phyloP scores from a whole-genome alignment of 805 yeast species.

The Candida multigemmis region DNA sequence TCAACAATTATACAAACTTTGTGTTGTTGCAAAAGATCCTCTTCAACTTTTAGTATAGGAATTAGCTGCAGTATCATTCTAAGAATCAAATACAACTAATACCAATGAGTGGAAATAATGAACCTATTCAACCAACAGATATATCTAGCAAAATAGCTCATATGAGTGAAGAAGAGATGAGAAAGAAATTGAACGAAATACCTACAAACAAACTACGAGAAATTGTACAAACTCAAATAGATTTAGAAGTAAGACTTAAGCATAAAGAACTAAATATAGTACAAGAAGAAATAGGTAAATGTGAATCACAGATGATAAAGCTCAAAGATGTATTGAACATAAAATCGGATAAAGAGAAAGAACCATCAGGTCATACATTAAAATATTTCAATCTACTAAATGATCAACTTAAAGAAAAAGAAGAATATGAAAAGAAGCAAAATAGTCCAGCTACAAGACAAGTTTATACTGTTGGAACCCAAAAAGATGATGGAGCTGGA shows the following conservation, averaged over 20 bases:
- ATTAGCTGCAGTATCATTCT: too few relatives aligned
- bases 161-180: constrained; percentile 2
- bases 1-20: too few relatives aligned
- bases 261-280: constrained; percentile 46
- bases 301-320: constrained; percentile 48
- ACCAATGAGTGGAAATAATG: too few relatives aligned
- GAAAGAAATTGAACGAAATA: constrained; percentile 7
- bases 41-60: too few relatives aligned
- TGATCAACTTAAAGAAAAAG: constrained; percentile 4
- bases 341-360: constrained; percentile 28
- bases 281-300: constrained; percentile 45
- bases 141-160: too few relatives aligned
- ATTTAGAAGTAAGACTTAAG: constrained; percentile 50
- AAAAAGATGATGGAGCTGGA: constrained; percentile 11
- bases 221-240: constrained; percentile 38
- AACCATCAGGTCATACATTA: constrained; percentile 35
- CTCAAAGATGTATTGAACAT: constrained; percentile 37
- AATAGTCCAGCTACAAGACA: constrained; percentile 1
- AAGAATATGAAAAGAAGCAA: constrained; percentile 8
- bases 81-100: too few relatives aligned
- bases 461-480: background rate
- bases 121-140: too few relatives aligned
- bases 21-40: too few relatives aligned
- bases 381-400: constrained; percentile 31
- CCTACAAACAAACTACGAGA: constrained; percentile 19